Percentiles rank a stretch among this genome's conserved stretches.
Conservation (phyloP, 129 eudicot species). For the Pittosporum tobira region DNA sequence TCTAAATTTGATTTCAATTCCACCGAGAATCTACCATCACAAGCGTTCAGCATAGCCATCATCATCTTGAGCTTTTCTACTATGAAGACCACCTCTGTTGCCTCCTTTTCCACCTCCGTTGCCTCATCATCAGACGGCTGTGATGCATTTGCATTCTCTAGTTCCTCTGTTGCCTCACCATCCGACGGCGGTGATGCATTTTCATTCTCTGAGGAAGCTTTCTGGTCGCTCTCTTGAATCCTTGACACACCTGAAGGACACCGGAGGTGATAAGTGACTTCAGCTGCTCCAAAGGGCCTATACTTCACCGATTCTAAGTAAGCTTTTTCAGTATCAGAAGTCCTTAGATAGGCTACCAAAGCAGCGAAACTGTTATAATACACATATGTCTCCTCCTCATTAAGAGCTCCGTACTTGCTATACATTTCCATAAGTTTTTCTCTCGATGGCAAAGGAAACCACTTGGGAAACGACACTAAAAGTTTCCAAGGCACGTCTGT, state of each 20-base stretch:
- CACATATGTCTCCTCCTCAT: conserved; percentile 21
- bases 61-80: conserved; percentile 26
- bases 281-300: conserved; percentile 24
- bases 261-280: conserved; percentile 20
- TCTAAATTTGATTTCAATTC: conserved; percentile 29
- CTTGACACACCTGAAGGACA: conserved; percentile 5
- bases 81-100: conserved; percentile 11
- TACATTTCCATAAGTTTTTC: conserved; percentile 17
- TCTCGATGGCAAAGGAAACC: conserved; percentile 31
- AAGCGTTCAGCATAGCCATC: conserved; percentile 25
- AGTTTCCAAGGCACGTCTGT: conserved; percentile 16
- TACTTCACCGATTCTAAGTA: conserved; percentile 4
- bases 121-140: conserved; percentile 13
- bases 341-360: conserved; percentile 19
- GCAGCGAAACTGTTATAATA: conserved; percentile 14
- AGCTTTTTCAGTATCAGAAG: conserved; percentile 35
- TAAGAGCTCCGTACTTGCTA: conserved; percentile 26
- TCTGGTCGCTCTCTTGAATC: background rate
- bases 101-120: no score
- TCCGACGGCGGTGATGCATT: no score
- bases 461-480: conserved; percentile 22
- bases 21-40: conserved; percentile 23
- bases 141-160: background rate
- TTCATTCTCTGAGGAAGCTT: conserved; percentile 1
- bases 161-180: no score